Percentiles rank a stretch among this genome's conserved stretches.
Evolutionary conservation across 495 filamentous ascomycete genomes (phyloP).

Genomic region (Penicillium argentinense): DNA sequence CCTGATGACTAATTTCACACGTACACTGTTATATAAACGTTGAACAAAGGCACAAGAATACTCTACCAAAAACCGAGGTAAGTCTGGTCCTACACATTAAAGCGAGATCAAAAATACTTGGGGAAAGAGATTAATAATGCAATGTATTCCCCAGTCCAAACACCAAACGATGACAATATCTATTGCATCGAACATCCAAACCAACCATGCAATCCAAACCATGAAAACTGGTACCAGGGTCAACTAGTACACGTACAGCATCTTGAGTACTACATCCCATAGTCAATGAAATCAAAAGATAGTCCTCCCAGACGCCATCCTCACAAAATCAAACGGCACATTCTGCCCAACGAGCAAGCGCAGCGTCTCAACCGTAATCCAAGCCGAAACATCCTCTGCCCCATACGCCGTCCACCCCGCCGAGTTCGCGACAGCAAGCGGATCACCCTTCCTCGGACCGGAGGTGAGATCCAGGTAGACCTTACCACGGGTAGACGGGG

Average conservation of each 20-base stretch:
- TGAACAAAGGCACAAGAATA: too few species aligned
- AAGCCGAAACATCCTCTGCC: conserved; percentile 73
- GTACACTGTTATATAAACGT: too few species aligned
- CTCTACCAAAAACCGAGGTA: too few species aligned
- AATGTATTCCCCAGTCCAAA: neutral
- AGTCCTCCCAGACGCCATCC: conserved; percentile 69
- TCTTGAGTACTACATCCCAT: conserved; percentile 5
- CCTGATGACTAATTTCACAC: too few species aligned
- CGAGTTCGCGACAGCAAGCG: conserved; percentile 63
- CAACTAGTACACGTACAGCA: too few species aligned
- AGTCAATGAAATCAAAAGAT: conserved; percentile 64
- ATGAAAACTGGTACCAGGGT: too few species aligned
- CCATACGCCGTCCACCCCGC: conserved; percentile 79
- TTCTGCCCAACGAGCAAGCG: conserved; percentile 79
- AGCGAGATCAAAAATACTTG: too few species aligned
- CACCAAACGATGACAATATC: conserved; percentile 12
- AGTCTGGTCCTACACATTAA: too few species aligned
- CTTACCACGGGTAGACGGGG: conserved; percentile 58
- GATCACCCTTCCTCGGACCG: conserved; percentile 66
- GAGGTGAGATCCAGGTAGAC: conserved; percentile 80
- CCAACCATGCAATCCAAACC: too few species aligned
- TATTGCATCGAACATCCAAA: conserved; percentile 15
- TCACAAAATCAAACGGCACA: conserved; percentile 82
- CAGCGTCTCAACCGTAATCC: conserved; percentile 78
- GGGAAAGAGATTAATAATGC: too few species aligned